Base-by-base conservation (phyloP, 2,329 filamentous ascomycete genomes). In the Microcyclosporella mali region DNA sequence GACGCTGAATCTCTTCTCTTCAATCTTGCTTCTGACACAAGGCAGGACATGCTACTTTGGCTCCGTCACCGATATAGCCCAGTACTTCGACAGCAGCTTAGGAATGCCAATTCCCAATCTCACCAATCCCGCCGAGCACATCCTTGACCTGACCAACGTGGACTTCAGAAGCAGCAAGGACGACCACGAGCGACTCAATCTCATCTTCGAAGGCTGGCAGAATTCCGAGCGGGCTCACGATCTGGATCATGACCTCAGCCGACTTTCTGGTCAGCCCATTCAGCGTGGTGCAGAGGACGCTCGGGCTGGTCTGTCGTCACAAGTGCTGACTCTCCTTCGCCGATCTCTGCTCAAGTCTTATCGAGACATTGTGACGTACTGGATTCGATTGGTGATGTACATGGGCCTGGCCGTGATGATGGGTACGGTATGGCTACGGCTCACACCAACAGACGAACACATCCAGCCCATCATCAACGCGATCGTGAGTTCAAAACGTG, bases 381-480 rank as follows among this genome's bases (percentile, higher is more conserved):
- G 83, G 1, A 85, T 90, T 50, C 78, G 87, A 2, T 69, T 90
- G 21, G 81, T 75, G 27, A 92, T 92, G 85, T 90, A 92, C 60
- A 70, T 81, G 37, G 78, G 77, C 10, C 71, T 92, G 6, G 85
- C 85, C 1, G 77, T 90, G 51, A 81, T 90, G 76, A 88, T 88
- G 81, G 86, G 87, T 2, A 92, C 87, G 0, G 84, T 94, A 6
- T 94, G 84, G 81, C 67, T 92, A n/a, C 77, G 85, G 2, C 71
- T 94, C 1, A 65, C 72, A 2, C 71, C 79, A 0, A 66, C 72
- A 0, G 86, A 92, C 59, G 69, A 74, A 33, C 81, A 82, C 43
- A 90, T 94, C 50, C 81, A 86, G 53, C 78, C 85, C 0, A 83
- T 85, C 52, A 85, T 81, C 61, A 94, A 92, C 58, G 84, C 84